Evolutionary conservation across 2,329 filamentous ascomycete genomes (phyloP).

Genomic region (Ascocoryne sarcoides): DNA sequence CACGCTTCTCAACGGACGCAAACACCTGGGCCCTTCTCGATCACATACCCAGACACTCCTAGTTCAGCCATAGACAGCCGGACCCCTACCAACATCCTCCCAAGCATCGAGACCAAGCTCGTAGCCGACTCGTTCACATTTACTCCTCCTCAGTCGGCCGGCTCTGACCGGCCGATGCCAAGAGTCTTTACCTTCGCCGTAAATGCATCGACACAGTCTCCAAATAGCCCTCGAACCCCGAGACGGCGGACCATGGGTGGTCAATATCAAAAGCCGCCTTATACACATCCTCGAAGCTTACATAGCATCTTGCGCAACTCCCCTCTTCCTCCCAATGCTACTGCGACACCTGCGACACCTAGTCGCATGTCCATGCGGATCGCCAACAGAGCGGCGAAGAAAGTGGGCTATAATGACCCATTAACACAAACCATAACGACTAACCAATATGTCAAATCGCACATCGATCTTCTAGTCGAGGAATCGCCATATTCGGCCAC

Average conservation of each 20-base stretch:
- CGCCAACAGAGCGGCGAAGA: constrained; percentile 37
- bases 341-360: constrained; percentile 43
- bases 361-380: constrained; percentile 45
- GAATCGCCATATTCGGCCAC: constrained; percentile 32
- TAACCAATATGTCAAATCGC: constrained; percentile 52
- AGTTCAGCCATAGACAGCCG: constrained; percentile 19
- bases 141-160: constrained; percentile 28
- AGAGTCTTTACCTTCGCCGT: constrained; percentile 24
- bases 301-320: constrained; percentile 61
- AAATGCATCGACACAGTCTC: constrained; percentile 13
- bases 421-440: constrained; percentile 56
- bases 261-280: constrained; percentile 35
- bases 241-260: constrained; percentile 31
- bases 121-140: constrained; percentile 22
- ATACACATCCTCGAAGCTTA: constrained; percentile 48
- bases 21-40: constrained; percentile 27
- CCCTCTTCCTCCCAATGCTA: constrained; percentile 45
- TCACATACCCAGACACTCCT: constrained; percentile 27
- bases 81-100: constrained; percentile 16
- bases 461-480: constrained; percentile 53
- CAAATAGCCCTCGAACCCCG: constrained; percentile 31
- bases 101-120: constrained; percentile 10
- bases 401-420: constrained; percentile 54
- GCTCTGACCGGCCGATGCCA: constrained; percentile 15
- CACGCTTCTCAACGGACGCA: constrained; percentile 25